Percentiles rank a stretch among this genome's conserved stretches.
These are phyloP conservation scores for Chaetomiaceae sp. DNA, from an alignment of 2,329 filamentous ascomycete species.

Conservation along the genomic window DNA sequence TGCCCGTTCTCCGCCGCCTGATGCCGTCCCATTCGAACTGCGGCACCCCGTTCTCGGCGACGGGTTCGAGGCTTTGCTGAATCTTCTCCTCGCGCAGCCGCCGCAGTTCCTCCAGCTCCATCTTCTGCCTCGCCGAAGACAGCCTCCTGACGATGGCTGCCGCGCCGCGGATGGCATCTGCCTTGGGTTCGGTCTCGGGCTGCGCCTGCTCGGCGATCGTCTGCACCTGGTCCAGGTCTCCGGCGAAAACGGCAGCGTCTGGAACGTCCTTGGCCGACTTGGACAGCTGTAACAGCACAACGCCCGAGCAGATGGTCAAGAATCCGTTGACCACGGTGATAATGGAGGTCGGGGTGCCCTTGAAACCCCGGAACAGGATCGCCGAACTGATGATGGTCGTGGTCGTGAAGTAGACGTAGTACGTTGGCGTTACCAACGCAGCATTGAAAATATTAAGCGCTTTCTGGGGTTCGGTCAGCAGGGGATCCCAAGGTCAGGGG, in stretches of 20 bases:
- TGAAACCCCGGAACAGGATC: slow-evolving; percentile 89
- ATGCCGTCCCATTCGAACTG: slow-evolving; percentile 87
- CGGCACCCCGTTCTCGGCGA: slow-evolving; percentile 68
- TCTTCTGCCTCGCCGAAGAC: slow-evolving; percentile 68
- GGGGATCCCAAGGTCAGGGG: not conserved
- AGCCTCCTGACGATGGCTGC: slow-evolving; percentile 83
- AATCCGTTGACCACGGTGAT: slow-evolving; percentile 90
- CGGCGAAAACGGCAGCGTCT: slow-evolving; percentile 84
- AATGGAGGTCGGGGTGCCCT: slow-evolving; percentile 75
- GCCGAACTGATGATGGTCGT: slow-evolving; percentile 92
- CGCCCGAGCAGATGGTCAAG: slow-evolving; percentile 86
- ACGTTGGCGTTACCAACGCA: slow-evolving; percentile 92
- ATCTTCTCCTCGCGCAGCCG: slow-evolving; percentile 75
- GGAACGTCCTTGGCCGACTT: slow-evolving; percentile 98
- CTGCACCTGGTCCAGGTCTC: slow-evolving; percentile 89
- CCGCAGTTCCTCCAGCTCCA: slow-evolving; percentile 74
- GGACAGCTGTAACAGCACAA: slow-evolving; percentile 89
- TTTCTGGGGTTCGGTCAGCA: slow-evolving; percentile 61
- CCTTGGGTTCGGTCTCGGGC: slow-evolving; percentile 92
- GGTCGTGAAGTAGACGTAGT: slow-evolving; percentile 97
- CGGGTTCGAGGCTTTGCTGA: slow-evolving; percentile 65
- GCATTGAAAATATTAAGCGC: slow-evolving; percentile 96
- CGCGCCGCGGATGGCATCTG: slow-evolving; percentile 88
- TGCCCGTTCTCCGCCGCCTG: slow-evolving; percentile 57
- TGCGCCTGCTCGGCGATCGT: slow-evolving; percentile 94